Base-by-base conservation (phyloP, 768 basidiomycete genomes). In the Trichaptum fuscoviolaceum region DNA sequence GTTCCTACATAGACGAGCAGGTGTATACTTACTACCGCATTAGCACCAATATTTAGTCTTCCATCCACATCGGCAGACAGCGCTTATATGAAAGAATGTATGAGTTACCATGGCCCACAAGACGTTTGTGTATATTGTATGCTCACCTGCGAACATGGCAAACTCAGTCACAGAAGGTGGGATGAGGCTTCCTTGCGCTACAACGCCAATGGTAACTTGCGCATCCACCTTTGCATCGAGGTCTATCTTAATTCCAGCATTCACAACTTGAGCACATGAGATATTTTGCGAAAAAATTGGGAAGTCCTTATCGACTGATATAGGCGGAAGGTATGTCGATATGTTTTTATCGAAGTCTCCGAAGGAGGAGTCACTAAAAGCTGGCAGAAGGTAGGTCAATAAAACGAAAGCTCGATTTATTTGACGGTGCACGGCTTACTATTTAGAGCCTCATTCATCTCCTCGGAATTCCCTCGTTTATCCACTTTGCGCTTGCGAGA, bases 121-220 rank as follows among this genome's bases (percentile, higher is more conserved):
- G 2, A 17, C 60, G 58, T n/a, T n/a, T n/a, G n/a, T n/a, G n/a
- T n/a, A n/a, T n/a, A 24, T 10, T 57, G 10, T 6, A 36, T 35
- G 71, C 76, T 66, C 62, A 80, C 81, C 73, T 24, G 76, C 71
- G 57, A 76, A 73, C 52, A 81, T 63, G 0, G 74, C 74, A 52
- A 83, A 78, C 36, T 77, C 74, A 0, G 70, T 65, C 3, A 84
- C 67, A 30, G 77, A 72, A 0, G 81, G 82, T 1, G 84, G 85
- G 2, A 84, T 64, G 59, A 85, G 73, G 6, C 80, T 81, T 17
- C 85, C 84, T 35, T 65, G 71, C 0, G 78, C 82, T 7, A 76
- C 80, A 7, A 84, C 71, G 18, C 81, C 82, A n/a, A 82, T 69
- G 61, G 60, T 61, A 17, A 61, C 59, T 24, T 61, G 72, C 9